These are phyloP conservation scores for Mollisiaceae sp. DNA, from an alignment of 2,329 filamentous ascomycete species.

Conservation along the genomic window DNA sequence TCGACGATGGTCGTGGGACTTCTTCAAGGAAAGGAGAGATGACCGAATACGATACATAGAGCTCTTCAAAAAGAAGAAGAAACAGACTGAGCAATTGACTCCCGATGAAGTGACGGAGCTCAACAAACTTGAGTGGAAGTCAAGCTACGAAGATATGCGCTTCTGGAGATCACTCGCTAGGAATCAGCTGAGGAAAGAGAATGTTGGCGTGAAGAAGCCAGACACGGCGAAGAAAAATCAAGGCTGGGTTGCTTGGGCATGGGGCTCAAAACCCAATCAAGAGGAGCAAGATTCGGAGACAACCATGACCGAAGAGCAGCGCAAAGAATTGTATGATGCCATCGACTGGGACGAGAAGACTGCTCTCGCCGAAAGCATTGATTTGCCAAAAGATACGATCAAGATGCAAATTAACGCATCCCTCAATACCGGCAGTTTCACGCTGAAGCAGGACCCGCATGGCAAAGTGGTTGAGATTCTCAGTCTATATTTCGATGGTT, in stretches of 20 bases:
- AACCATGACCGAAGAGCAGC: conserved; percentile 92
- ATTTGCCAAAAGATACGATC: conserved; percentile 87
- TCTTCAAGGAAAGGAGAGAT: conserved; percentile 90
- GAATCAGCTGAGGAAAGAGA: conserved; percentile 94
- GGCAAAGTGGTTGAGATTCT: conserved; percentile 81
- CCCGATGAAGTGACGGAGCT: conserved; percentile 75
- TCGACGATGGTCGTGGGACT: conserved; percentile 93
- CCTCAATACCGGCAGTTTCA: conserved; percentile 95
- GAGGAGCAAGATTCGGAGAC: conserved; percentile 75
- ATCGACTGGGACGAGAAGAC: conserved; percentile 99
- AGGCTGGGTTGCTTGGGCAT: conserved; percentile 91
- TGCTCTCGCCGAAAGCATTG: conserved; percentile 83
- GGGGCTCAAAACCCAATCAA: conserved; percentile 73
- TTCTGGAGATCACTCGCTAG: conserved; percentile 96
- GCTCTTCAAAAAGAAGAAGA: conserved; percentile 91
- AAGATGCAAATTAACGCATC: conserved; percentile 93
- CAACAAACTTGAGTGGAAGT: conserved; percentile 80
- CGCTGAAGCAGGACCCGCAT: conserved; percentile 83
- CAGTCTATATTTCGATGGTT: conserved; percentile 91
- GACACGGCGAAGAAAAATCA: conserved; percentile 66
- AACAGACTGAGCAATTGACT: conserved; percentile 68
- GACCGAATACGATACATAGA: conserved; percentile 88
- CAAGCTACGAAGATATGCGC: conserved; percentile 91
- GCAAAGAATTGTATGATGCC: conserved; percentile 93
- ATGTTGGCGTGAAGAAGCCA: conserved; percentile 82